Conservation (phyloP, 2,329 filamentous ascomycete genomes). For the Cladosporium phlei region DNA sequence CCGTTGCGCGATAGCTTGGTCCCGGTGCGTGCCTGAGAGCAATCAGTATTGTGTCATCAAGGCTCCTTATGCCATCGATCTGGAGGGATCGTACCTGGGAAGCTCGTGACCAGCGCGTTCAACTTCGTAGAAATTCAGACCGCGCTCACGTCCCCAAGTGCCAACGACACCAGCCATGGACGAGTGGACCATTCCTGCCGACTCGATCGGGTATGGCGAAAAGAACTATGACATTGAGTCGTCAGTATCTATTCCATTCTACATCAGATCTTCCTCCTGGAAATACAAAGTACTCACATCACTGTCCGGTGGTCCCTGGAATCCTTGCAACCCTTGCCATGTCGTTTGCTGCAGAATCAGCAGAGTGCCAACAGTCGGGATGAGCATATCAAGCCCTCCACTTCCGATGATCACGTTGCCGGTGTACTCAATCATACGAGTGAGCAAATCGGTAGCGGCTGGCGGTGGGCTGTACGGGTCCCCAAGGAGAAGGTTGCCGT, state of each 20-base stretch:
- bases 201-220: constrained; percentile 41
- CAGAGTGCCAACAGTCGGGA: constrained; percentile 49
- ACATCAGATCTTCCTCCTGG: too few species aligned
- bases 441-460: constrained; percentile 35
- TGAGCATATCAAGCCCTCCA: constrained; percentile 46
- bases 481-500: constrained; percentile 10
- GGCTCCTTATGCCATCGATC: too few species aligned
- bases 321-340: constrained; percentile 47
- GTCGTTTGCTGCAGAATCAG: constrained; percentile 52
- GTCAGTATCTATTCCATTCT: background rate
- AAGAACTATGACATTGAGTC: constrained; percentile 30
- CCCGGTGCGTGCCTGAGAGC: constrained; percentile 36
- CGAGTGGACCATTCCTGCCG: constrained; percentile 33
- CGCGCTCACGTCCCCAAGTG: constrained; percentile 39
- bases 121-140: constrained; percentile 42
- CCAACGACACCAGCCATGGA: constrained; percentile 41
- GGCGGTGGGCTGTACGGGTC: constrained; percentile 36
- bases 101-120: constrained; percentile 40
- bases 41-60: constrained; percentile 18
- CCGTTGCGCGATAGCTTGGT: constrained; percentile 39
- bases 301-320: constrained; percentile 45
- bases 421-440: constrained; percentile 47
- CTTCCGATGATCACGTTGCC: constrained; percentile 49
- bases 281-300: too few species aligned
- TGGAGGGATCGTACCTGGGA: too few species aligned